Base-by-base conservation (phyloP, 306 rosid species). In the Cicer yamashitae region DNA sequence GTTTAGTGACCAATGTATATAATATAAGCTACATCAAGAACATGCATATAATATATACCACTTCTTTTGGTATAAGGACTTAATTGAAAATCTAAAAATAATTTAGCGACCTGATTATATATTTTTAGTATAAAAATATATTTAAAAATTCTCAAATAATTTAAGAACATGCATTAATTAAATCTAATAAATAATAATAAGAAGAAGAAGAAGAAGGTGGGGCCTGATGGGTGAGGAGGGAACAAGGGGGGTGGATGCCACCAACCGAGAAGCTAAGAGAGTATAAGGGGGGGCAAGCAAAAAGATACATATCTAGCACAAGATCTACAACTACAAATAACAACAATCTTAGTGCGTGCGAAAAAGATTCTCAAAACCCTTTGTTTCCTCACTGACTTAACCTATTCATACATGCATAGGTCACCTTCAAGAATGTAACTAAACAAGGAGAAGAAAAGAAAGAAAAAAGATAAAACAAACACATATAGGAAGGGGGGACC, bases 381-480 rank as follows among this genome's bases (percentile, higher is more conserved):
- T 58, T 73, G 40, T 56, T 74, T 38, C 50, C 15, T 30, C 25
- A 63, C 52, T 17, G 30, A 74, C 62, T 40, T 11, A 47, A 30
- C 22, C 80, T 53, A 65, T 66, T 46, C 25, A 68, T 17, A 57
- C 70, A 57, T 57, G 61, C 70, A 77, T 58, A 38, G 50, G 82
- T 85, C 86, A 22, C 78, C 15, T 79, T 82, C 86, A 70, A 76
- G 64, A 63, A 82, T 46, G 66, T 15, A 75, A 82, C 75, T 40
- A 40, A n/a, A 59, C 84, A 34, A 51, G 30, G 76, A 20, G 70
- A 44, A 15, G 43, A 25, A 4, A 15, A 34, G 47, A 18, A 54
- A 18, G 11, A 11, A 20, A 46, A 48, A 14, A 10, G 15, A 38
- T 2, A 60, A 60, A 50, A 18, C 5, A 18, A 2, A 59, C 15